Base-by-base conservation (phyloP, 345 rosid genomes). In the Hibiscus syriacus region DNA sequence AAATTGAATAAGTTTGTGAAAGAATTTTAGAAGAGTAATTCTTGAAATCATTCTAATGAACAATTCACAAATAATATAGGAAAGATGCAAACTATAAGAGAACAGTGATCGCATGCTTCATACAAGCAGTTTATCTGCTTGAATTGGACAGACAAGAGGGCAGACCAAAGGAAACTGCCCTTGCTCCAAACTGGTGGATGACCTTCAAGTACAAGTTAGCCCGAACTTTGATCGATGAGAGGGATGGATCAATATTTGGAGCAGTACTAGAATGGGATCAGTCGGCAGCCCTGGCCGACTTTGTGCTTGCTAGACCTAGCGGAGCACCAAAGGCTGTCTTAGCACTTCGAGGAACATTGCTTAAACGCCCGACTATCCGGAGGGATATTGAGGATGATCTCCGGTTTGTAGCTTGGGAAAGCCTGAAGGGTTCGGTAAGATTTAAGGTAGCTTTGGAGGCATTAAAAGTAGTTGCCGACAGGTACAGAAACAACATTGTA, bases 121-220 rank as follows among this genome's bases (percentile, higher is more conserved):
- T 94, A 60, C 97, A 94, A 87, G 92, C 90, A 50, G 95, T 90
- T 8, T 94, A 94, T 81, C 71, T 94, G 65, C 92, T 91, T 17
- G 97, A 94, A 77, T 77, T 87, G 45, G 99, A 94, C 75, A 86
- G 95, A 77, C 99, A 91, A 64, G 97, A 94, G 72, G 86, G 73
- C 58, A 76, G 87, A 69, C 76, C 80, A 17, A 80, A 79, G 72
- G 84, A 84, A 72, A 83, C 69, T 38, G 87, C 89, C 1, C 96
- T 91, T 1, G 97, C 99, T 6, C 95, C 97, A 1, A 91, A 86
- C 76, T 94, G 99, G 99, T 94, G 97, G 97, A 73, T 79, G n/a
- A 85, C 87, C 19, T 94, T 91, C 79, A 94, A 86, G 78, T 94
- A 89, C 87, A 94, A 81, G 78, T 69, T 91, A 53, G 60, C 84